phyloP scores from a whole-genome alignment of 2,329 filamentous ascomycete species.

The Aspergillus hiratsukae region DNA sequence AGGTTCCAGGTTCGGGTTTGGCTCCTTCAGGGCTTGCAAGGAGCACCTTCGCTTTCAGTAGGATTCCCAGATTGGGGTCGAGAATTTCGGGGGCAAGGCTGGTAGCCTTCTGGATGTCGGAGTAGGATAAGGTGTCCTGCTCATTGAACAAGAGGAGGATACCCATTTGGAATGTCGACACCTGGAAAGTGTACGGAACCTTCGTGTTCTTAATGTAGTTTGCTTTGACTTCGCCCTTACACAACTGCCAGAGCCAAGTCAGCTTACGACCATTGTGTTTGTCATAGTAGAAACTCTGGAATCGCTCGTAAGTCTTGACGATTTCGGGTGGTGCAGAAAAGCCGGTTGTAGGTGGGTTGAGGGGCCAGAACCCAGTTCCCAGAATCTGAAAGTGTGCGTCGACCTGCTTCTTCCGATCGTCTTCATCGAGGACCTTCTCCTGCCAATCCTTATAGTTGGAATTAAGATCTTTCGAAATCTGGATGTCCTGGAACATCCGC shows the following conservation, averaged over 20 bases:
- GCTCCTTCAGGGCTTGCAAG: slow-evolving; percentile 65
- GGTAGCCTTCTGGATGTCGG: slow-evolving; percentile 80
- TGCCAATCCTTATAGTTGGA: slow-evolving; percentile 78
- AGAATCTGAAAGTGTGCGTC: slow-evolving; percentile 91
- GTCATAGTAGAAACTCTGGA: slow-evolving; percentile 85
- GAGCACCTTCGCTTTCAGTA: slow-evolving; percentile 90
- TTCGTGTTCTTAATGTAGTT: slow-evolving; percentile 88
- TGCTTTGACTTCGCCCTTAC: slow-evolving; percentile 93
- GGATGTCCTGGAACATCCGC: slow-evolving; percentile 99
- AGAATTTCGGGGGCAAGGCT: slow-evolving; percentile 75
- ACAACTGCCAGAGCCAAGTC: slow-evolving; percentile 97
- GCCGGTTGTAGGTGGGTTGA: slow-evolving; percentile 78
- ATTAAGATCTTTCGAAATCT: slow-evolving; percentile 97
- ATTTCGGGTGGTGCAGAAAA: slow-evolving; percentile 87
- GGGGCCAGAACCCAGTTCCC: slow-evolving; percentile 95
- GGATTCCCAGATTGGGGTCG: slow-evolving; percentile 78
- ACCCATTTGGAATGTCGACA: slow-evolving; percentile 97
- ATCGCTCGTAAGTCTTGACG: slow-evolving; percentile 80
- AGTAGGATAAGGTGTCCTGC: slow-evolving; percentile 75
- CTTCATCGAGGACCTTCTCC: slow-evolving; percentile 58
- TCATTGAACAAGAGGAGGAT: slow-evolving; percentile 95
- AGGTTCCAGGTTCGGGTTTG: slow-evolving; percentile 73
- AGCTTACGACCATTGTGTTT: slow-evolving; percentile 96
- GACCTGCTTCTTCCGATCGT: slow-evolving; percentile 63
- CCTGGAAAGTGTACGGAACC: slow-evolving; percentile 92